phyloP scores from a whole-genome alignment of 768 basidiomycete species.

The Tricholoma matsutake region DNA sequence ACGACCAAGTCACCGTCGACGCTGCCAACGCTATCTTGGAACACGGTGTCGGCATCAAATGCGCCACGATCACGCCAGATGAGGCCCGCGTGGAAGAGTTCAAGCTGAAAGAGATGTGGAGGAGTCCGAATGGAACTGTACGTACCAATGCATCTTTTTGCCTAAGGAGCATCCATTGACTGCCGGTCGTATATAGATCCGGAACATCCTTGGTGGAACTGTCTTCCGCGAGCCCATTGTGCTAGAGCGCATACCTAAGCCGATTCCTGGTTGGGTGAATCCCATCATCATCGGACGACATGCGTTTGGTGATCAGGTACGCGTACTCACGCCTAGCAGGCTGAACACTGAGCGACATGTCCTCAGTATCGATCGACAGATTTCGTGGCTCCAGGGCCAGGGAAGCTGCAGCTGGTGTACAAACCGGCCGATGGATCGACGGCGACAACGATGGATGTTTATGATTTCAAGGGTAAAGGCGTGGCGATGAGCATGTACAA shows the following conservation, averaged over 20 bases:
- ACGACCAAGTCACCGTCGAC: conserved; percentile 90
- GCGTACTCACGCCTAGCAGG: conserved; percentile 8
- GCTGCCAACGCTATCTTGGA: conserved; percentile 93
- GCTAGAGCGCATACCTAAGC: conserved; percentile 84
- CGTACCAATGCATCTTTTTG: conserved; percentile 22
- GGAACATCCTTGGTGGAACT: conserved; percentile 97
- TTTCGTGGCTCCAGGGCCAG: conserved; percentile 85
- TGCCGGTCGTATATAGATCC: conserved; percentile 53
- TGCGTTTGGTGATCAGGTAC: conserved; percentile 92
- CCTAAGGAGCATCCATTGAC: conserved; percentile 1
- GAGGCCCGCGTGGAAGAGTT: conserved; percentile 96
- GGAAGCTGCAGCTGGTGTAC: conserved; percentile 91
- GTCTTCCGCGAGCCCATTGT: conserved; percentile 99
- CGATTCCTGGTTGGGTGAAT: conserved; percentile 95
- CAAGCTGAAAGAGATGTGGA: conserved; percentile 99
- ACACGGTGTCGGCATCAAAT: conserved; percentile 97
- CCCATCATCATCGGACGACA: conserved; percentile 97
- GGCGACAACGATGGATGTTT: conserved; percentile 73
- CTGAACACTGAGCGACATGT: neutral
- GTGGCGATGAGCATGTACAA: conserved; percentile 99
- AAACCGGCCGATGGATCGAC: conserved; percentile 76
- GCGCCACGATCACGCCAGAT: conserved; percentile 98
- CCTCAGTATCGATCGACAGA: conserved; percentile 93
- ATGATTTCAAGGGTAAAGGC: conserved; percentile 89
- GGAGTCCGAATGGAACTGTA: conserved; percentile 92